These are phyloP conservation scores for Martiniozyma asiatica DNA, from an alignment of 1,139 yeast species.

Conservation along the genomic window DNA sequence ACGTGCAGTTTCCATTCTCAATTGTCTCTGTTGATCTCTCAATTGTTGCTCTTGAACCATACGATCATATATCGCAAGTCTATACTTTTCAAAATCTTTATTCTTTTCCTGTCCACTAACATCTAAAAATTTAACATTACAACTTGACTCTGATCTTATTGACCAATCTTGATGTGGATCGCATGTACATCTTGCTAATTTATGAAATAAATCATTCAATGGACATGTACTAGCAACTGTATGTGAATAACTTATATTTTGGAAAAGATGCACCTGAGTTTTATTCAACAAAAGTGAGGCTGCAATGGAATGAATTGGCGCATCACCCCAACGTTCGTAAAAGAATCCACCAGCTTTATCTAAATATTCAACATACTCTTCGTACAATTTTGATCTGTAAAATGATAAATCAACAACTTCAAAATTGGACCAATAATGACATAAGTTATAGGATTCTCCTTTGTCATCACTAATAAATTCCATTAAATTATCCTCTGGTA, in stretches of 20 bases:
- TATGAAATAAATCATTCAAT: constrained; percentile 29
- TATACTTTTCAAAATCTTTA: constrained; percentile 16
- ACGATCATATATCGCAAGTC: constrained; percentile 6
- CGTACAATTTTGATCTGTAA: constrained; percentile 40
- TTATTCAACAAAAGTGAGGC: constrained; percentile 36
- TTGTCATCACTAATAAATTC: constrained; percentile 36
- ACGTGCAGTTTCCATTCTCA: constrained; percentile 14
- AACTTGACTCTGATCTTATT: constrained; percentile 20
- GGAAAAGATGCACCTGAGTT: constrained; percentile 40
- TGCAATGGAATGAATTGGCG: constrained; percentile 53
- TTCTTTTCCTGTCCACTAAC: constrained; percentile 12
- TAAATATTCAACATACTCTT: constrained; percentile 29
- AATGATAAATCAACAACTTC: constrained; percentile 48
- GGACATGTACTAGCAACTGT: constrained; percentile 48
- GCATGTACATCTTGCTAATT: constrained; percentile 37
- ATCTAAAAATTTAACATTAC: constrained; percentile 17
- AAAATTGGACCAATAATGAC: constrained; percentile 67
- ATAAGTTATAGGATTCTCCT: constrained; percentile 43
- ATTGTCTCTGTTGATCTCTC: constrained; percentile 10
- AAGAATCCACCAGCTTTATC: constrained; percentile 42
- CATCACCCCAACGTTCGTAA: constrained; percentile 64
- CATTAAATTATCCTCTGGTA: constrained; percentile 34
- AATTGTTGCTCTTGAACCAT: constrained; percentile 7
- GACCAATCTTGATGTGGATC: constrained; percentile 32
- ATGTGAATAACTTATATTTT: constrained; percentile 47